Percentiles rank a stretch among this genome's conserved stretches.
phyloP scores from a whole-genome alignment of 179 eudicot species.

The Silene coronaria region DNA sequence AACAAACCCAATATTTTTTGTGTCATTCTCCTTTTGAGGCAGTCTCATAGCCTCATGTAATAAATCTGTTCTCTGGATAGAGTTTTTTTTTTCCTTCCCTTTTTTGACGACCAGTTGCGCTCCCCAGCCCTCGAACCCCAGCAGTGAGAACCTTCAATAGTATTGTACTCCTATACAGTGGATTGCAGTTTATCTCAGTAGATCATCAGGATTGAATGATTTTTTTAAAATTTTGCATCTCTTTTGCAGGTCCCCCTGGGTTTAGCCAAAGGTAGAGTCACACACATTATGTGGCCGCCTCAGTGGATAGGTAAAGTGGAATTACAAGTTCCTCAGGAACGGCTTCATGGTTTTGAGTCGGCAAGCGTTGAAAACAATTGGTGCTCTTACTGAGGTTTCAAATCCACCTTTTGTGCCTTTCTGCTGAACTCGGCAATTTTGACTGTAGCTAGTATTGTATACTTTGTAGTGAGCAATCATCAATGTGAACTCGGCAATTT shows the following conservation, averaged over 20 bases:
- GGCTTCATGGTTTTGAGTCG: slow-evolving; percentile 24
- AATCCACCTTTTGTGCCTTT: not conserved
- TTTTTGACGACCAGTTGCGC: too few relatives aligned
- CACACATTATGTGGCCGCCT: slow-evolving; percentile 86
- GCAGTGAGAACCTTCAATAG: too few relatives aligned
- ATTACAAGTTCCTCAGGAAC: slow-evolving; percentile 24
- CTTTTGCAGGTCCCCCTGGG: slow-evolving; percentile 73
- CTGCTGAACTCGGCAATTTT: not conserved
- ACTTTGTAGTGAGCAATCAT: too few relatives aligned
- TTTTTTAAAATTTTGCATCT: not conserved
- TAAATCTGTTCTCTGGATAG: too few relatives aligned
- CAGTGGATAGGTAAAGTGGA: slow-evolving; percentile 60
- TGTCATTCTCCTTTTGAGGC: too few relatives aligned
- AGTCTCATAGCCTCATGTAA: too few relatives aligned
- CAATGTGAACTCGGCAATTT: too few relatives aligned
- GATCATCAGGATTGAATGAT: not conserved
- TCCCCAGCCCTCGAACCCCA: too few relatives aligned
- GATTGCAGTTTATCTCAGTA: not conserved
- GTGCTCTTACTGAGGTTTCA: not conserved
- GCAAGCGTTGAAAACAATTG: not conserved
- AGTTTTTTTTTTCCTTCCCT: too few relatives aligned
- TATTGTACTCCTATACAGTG: not conserved
- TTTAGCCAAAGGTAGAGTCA: slow-evolving; percentile 70
- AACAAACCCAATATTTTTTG: too few relatives aligned
- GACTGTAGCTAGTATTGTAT: not conserved